phyloP scores from a whole-genome alignment of 1,139 yeast genomes.

The Pichia sp. region DNA sequence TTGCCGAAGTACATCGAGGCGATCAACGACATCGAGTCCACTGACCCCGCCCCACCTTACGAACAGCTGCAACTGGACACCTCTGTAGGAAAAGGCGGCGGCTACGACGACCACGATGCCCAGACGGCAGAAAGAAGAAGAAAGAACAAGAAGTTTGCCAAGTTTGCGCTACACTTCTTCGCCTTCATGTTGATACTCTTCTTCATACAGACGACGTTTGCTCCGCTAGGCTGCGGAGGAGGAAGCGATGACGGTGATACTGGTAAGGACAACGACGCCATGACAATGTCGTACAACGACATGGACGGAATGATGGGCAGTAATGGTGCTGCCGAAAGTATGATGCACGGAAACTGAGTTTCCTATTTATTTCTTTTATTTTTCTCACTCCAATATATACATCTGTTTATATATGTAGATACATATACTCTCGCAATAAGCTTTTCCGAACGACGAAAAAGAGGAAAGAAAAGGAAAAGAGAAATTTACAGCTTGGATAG shows the following conservation, averaged over 20 bases:
- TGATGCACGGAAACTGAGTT: neutral
- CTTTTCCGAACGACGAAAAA: too few species aligned
- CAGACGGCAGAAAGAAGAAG: neutral
- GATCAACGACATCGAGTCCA: neutral
- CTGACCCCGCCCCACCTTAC: conserved; percentile 2
- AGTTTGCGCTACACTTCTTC: neutral
- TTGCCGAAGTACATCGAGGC: conserved; percentile 4
- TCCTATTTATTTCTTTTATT: neutral
- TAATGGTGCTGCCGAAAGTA: neutral
- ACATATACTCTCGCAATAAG: neutral
- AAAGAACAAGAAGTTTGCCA: neutral
- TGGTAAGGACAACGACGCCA: neutral
- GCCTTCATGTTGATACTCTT: neutral
- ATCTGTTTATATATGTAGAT: neutral
- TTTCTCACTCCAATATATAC: neutral
- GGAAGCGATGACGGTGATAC: neutral
- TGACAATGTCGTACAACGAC: neutral
- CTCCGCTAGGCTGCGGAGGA: neutral
- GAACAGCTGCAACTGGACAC: neutral
- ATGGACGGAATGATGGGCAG: conserved; percentile 1
- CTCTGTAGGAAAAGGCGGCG: neutral
- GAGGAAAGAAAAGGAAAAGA: neutral
- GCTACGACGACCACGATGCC: neutral
- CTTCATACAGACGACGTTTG: neutral
- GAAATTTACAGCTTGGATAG: neutral